These are phyloP conservation scores for Ceratocystis huliohia DNA, from an alignment of 2,329 filamentous ascomycete species.

Conservation along the genomic window DNA sequence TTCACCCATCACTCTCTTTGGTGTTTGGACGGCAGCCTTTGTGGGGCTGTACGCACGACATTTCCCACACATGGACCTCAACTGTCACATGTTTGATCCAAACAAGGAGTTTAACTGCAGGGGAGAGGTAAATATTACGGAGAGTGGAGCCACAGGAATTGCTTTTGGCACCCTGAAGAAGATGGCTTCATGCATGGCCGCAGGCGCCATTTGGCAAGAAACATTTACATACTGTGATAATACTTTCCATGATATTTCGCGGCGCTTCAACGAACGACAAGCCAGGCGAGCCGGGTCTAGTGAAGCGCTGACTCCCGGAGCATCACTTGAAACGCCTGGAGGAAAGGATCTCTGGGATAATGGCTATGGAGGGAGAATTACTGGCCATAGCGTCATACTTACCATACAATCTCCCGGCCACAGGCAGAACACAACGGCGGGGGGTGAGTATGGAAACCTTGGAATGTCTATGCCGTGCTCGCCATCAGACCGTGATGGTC, in stretches of 20 bases:
- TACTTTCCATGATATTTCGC: slow-evolving; percentile 34
- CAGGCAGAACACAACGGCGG: neutral
- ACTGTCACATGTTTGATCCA: slow-evolving; percentile 37
- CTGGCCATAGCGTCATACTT: slow-evolving; percentile 34
- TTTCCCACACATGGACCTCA: slow-evolving; percentile 56
- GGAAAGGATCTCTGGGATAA: slow-evolving; percentile 20
- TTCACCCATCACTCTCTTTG: slow-evolving; percentile 55
- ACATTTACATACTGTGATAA: slow-evolving; percentile 41
- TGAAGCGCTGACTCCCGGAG: slow-evolving; percentile 27
- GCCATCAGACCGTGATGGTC: slow-evolving; percentile 15
- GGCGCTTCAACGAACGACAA: slow-evolving; percentile 32
- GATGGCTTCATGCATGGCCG: slow-evolving; percentile 41
- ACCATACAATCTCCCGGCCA: slow-evolving; percentile 15
- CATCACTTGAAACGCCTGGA: slow-evolving; percentile 26
- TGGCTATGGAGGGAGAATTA: slow-evolving; percentile 28
- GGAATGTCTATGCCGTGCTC: slow-evolving; percentile 1
- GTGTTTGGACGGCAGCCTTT: slow-evolving; percentile 54
- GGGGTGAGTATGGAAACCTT: neutral
- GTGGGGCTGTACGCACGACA: slow-evolving; percentile 52
- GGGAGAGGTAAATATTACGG: slow-evolving; percentile 26
- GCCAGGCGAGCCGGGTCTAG: slow-evolving; percentile 20
- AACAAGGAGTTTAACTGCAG: slow-evolving; percentile 26
- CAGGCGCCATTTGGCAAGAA: slow-evolving; percentile 44
- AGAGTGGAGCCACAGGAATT: slow-evolving; percentile 34
- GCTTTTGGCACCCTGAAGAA: slow-evolving; percentile 39